These are phyloP conservation scores for Ophiocordyceps camponoti-floridani DNA, from an alignment of 2,329 filamentous ascomycete species.

Conservation along the genomic window DNA sequence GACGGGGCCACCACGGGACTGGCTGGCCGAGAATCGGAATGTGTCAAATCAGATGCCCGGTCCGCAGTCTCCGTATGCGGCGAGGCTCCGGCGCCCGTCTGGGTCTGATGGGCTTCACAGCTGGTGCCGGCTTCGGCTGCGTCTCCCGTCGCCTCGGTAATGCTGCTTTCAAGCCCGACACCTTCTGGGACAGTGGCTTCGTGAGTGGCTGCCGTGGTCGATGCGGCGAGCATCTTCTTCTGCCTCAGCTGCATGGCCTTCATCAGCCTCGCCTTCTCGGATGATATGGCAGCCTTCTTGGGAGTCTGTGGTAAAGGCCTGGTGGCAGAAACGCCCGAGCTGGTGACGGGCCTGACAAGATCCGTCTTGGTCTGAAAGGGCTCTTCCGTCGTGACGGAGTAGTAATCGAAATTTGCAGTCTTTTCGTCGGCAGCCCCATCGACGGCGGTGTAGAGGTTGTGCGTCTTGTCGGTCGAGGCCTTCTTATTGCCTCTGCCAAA, in stretches of 20 bases:
- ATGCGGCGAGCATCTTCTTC: constrained; percentile 34
- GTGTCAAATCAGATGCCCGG: constrained; percentile 25
- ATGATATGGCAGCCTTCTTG: constrained; percentile 43
- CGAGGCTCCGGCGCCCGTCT: constrained; percentile 3
- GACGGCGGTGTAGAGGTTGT: constrained; percentile 1
- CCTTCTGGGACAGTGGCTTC: not conserved
- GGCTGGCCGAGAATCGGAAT: constrained; percentile 37
- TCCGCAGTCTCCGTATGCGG: constrained; percentile 29
- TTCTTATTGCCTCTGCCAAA: constrained; percentile 41
- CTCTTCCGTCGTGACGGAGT: constrained; percentile 14
- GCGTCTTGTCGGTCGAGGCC: constrained; percentile 12
- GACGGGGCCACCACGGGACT: constrained; percentile 35
- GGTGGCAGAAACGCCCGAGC: constrained; percentile 23
- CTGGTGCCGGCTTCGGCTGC: constrained; percentile 23
- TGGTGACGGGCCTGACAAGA: constrained; percentile 20
- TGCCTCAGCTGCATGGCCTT: constrained; percentile 84
- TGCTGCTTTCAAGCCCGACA: not conserved
- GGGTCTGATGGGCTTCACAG: constrained; percentile 27
- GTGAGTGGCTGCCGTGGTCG: not conserved
- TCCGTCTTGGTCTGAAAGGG: constrained; percentile 7
- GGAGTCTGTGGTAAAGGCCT: constrained; percentile 21
- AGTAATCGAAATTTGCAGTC: constrained; percentile 17
- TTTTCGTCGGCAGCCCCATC: constrained; percentile 16
- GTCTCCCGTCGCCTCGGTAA: not conserved
- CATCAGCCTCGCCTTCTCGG: constrained; percentile 83